These are phyloP conservation scores for Trebouxia sp. DNA, from an alignment of 139 green algal genomes.

Conservation along the genomic window DNA sequence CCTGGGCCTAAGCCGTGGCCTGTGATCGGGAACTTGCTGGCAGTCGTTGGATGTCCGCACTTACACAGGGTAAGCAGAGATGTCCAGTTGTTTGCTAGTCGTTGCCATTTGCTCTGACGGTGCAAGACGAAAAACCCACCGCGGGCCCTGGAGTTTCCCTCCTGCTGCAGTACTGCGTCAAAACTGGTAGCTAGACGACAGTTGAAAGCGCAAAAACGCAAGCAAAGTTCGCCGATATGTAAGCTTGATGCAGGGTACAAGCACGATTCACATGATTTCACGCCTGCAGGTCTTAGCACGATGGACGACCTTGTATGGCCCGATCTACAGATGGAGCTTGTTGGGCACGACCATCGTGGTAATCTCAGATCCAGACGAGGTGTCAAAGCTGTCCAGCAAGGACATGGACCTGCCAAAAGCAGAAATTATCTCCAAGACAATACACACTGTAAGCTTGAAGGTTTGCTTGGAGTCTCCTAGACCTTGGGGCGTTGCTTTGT, in stretches of 20 bases:
- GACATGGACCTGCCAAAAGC: not conserved
- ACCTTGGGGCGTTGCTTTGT: too few relatives aligned
- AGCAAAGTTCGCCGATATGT: not conserved
- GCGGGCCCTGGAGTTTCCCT: too few relatives aligned
- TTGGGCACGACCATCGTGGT: not conserved
- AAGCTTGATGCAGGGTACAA: not conserved
- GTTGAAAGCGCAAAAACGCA: not conserved
- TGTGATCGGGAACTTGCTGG: too few relatives aligned
- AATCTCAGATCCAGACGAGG: slow-evolving; percentile 12
- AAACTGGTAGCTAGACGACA: too few relatives aligned
- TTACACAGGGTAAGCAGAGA: too few relatives aligned
- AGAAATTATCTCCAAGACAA: not conserved
- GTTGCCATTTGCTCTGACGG: too few relatives aligned
- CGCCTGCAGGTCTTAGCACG: not conserved
- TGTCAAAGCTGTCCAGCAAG: not conserved
- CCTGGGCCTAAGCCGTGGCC: too few relatives aligned
- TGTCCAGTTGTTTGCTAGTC: too few relatives aligned
- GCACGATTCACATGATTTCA: not conserved
- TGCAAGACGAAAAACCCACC: too few relatives aligned
- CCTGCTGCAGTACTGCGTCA: too few relatives aligned
- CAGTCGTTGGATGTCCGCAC: too few relatives aligned
- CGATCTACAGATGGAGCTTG: not conserved
- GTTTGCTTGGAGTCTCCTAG: not conserved
- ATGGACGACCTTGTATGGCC: not conserved
- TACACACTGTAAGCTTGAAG: not conserved